phyloP scores from a whole-genome alignment of 306 rosid species.

The Malus sylvestris region DNA sequence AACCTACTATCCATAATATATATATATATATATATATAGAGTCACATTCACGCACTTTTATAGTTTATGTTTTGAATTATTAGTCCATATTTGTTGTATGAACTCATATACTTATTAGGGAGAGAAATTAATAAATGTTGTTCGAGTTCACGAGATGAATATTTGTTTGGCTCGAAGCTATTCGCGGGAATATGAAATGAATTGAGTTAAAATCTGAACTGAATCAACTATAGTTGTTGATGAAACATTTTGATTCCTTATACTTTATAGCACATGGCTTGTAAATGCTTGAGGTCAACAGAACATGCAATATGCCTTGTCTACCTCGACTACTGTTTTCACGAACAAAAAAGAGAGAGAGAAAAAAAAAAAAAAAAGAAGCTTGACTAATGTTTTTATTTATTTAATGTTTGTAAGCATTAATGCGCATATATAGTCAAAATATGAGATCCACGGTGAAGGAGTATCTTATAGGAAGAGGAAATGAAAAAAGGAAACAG shows the following conservation, averaged over 20 bases:
- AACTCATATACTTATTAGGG: not conserved
- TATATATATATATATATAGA: no score
- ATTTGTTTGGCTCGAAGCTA: not conserved
- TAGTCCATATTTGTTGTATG: not conserved
- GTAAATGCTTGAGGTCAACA: not conserved
- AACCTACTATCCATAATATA: not conserved
- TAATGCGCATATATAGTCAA: no score
- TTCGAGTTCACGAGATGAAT: not conserved
- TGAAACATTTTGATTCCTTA: constrained; percentile 9
- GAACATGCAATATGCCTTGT: not conserved
- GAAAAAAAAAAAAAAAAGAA: no score
- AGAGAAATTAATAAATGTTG: not conserved
- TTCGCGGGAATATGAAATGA: not conserved
- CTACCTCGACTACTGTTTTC: not conserved
- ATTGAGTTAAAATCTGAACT: not conserved
- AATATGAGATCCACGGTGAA: no score
- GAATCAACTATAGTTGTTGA: not conserved
- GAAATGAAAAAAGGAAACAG: not conserved
- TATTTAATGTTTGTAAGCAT: no score
- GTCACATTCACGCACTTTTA: not conserved
- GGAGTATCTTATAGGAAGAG: not conserved
- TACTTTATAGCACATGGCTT: constrained; percentile 4
- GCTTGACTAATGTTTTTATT: no score
- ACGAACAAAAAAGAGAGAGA: no score
- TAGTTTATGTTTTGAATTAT: not conserved